Conservation (phyloP, 805 yeast genomes). For the Cephaloascus albidus region DNA sequence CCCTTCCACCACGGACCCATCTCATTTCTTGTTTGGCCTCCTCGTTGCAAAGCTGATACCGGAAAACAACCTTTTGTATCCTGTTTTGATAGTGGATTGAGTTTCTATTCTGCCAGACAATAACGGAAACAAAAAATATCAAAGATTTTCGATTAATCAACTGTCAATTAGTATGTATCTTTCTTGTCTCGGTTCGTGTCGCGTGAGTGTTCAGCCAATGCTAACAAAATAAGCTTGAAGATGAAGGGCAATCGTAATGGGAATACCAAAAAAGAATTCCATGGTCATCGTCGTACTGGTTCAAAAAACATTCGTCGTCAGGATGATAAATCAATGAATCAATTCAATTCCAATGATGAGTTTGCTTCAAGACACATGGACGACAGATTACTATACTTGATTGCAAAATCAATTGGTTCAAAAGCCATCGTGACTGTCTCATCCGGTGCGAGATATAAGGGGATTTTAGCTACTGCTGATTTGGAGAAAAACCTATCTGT, state of each 20-base stretch:
- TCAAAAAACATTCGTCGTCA: conserved; percentile 10
- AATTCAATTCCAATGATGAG: conserved; percentile 7
- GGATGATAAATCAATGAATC: conserved; percentile 2
- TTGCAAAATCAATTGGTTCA: conserved; percentile 50
- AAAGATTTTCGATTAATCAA: no score
- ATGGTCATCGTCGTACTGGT: conserved; percentile 12
- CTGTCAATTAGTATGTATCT: no score
- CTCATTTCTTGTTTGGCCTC: background rate
- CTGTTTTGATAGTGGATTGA: background rate
- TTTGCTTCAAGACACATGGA: conserved; percentile 25
- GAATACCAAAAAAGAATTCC: background rate
- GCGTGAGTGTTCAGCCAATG: no score
- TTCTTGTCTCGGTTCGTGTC: no score
- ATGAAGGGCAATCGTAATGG: background rate
- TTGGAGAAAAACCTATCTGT: conserved; percentile 36
- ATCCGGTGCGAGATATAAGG: conserved; percentile 52
- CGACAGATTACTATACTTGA: conserved; percentile 46
- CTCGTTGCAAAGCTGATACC: no score
- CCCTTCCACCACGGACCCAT: no score
- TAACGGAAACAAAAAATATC: no score
- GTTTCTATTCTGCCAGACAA: background rate
- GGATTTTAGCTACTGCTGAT: conserved; percentile 44
- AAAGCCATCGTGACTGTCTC: conserved; percentile 48
- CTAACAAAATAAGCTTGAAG: background rate
- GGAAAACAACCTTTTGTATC: background rate